phyloP scores from a whole-genome alignment of 163 green algal genomes.

The Chlamydomonas reinhardtii region DNA sequence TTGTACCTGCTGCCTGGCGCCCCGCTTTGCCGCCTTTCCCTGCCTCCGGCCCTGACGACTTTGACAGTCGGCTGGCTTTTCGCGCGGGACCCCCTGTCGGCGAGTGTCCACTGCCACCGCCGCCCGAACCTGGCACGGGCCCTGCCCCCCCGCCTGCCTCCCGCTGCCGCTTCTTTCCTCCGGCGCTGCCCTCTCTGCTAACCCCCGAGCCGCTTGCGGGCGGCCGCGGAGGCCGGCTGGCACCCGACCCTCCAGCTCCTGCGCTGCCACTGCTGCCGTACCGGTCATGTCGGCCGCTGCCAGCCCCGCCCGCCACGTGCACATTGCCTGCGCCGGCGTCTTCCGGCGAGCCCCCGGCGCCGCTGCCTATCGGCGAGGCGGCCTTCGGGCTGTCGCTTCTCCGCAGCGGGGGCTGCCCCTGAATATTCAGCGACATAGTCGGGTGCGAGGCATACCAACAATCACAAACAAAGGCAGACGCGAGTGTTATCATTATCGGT shows the following conservation, averaged over 20 bases:
- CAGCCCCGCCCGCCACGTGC: neutral
- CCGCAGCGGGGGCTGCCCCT: no score
- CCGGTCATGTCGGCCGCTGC: neutral
- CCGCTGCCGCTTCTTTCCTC: conserved; percentile 31
- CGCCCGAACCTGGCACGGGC: neutral
- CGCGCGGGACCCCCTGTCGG: neutral
- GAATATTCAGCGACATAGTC: no score
- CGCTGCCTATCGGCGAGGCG: neutral
- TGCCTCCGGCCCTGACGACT: neutral
- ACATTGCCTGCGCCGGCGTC: neutral
- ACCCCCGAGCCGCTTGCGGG: neutral
- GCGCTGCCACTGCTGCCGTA: neutral
- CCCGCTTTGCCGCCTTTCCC: no score
- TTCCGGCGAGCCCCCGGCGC: neutral
- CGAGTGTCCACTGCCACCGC: neutral
- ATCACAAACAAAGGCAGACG: no score
- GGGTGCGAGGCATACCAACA: no score
- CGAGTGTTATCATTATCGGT: no score
- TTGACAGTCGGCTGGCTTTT: conserved; percentile 8
- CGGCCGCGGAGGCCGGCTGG: conserved; percentile 20
- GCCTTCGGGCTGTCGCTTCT: no score
- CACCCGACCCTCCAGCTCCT: neutral
- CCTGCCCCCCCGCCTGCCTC: neutral
- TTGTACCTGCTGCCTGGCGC: neutral
- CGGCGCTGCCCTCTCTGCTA: neutral